Evolutionary conservation across 768 basidiomycete genomes (phyloP), one percentile per base, ranked within the genome.

Genomic region (Rhodotorula taiwanensis): DNA sequence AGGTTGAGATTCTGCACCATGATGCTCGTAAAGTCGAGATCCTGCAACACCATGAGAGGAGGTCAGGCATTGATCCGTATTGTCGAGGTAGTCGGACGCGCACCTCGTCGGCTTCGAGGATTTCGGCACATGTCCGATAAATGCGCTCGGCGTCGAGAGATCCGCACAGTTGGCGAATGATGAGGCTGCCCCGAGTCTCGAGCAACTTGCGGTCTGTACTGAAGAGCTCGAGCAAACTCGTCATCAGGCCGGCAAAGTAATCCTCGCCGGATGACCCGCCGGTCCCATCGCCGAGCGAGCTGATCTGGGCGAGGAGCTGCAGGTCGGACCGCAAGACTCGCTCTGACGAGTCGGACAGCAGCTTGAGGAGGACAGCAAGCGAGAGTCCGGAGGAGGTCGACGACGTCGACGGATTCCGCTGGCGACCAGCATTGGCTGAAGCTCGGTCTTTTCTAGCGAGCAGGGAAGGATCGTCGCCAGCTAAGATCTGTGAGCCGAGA

Each of bases 1-100:
- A 92, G 86, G 74, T 91, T 98, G 52, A 99, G 79, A 77, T 98
- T 97, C 78, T 95, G 91, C 21, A 99, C 91, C 75, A 99, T 98
- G 65, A 89, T 87, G 71, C 92, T 90, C 3, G 94, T 93, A 75
- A 98, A 98, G 75, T 98, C 95, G 45, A 98, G 82, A 75, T 99
- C 95, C 42, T 59, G 55, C 33, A 14, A 31, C 9, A 11, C 27
- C 14, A n/a, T 20, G 14, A 0, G 39, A 42, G 5, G 10, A 15
- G 18, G 11, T 8, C 9, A 47, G 23, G n/a, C 2, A 42, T 16
- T n/a, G n/a, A n/a, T n/a, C n/a, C n/a, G 27, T n/a, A 45, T 27
- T n/a, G 34, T 23, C n/a, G 4, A 10, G 21, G 25, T 2, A 10
- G 7, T 13, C 30, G 30, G 50, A 1, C 7, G 74, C 81, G 55